Evolutionary conservation across 2,329 filamentous ascomycete species (phyloP).

Genomic region (Epichloe brachyelytri): DNA sequence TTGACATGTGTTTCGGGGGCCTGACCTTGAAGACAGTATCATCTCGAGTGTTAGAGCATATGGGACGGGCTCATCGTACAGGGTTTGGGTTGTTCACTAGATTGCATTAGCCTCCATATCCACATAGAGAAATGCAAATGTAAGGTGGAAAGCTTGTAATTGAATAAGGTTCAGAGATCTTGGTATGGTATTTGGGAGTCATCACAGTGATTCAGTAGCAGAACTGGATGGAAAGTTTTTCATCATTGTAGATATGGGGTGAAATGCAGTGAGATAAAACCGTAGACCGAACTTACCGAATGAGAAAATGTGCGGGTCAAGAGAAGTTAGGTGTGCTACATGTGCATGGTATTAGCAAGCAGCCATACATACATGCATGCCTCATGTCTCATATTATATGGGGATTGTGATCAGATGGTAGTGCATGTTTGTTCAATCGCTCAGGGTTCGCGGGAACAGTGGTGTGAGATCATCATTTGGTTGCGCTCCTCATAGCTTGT

Average conservation of each 20-base stretch:
- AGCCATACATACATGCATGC: neutral
- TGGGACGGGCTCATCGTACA: neutral
- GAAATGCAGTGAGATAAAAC: neutral
- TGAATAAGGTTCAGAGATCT: conserved; percentile 36
- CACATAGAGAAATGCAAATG: neutral
- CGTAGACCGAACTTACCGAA: neutral
- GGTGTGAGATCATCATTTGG: conserved; percentile 41
- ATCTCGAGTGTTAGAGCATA: neutral
- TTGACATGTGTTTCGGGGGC: neutral
- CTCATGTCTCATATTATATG: neutral
- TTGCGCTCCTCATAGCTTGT: neutral
- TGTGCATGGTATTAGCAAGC: neutral
- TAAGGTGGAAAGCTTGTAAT: too few species aligned
- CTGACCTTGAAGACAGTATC: neutral
- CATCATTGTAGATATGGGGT: conserved; percentile 37
- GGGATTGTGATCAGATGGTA: conserved; percentile 49
- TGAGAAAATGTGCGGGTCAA: neutral
- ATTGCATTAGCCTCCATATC: neutral
- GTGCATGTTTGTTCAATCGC: conserved; percentile 58
- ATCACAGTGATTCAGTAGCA: conserved; percentile 60
- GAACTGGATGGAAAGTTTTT: conserved; percentile 54
- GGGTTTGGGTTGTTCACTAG: neutral
- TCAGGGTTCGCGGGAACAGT: conserved; percentile 51
- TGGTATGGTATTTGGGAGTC: conserved; percentile 54
- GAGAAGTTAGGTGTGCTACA: neutral